These are phyloP conservation scores for Astrocystis sublimbata DNA, from an alignment of 495 filamentous ascomycete genomes.

Conservation along the genomic window DNA sequence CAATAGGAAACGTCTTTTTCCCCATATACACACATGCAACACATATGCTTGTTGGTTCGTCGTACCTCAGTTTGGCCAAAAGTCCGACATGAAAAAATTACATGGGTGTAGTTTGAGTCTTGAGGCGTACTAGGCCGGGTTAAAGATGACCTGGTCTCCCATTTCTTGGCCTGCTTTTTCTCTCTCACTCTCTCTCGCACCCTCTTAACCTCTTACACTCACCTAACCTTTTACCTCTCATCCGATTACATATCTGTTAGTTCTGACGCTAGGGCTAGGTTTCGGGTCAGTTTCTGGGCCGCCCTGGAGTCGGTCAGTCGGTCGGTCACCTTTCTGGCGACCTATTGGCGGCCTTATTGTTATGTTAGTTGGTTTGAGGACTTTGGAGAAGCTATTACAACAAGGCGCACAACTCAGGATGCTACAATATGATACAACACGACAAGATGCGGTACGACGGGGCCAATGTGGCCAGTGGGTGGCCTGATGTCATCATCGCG, in stretches of 20 bases:
- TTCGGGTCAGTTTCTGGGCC: background rate
- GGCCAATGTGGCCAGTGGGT: too few relatives aligned
- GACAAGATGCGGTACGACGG: too few relatives aligned
- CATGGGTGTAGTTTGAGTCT: background rate
- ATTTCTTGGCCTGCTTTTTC: background rate
- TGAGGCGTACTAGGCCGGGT: slow-evolving; percentile 3
- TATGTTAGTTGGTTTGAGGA: too few relatives aligned
- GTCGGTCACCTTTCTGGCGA: background rate
- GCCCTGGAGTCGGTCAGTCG: background rate
- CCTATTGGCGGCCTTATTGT: too few relatives aligned
- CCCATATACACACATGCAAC: too few relatives aligned
- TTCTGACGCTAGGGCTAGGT: slow-evolving; percentile 5
- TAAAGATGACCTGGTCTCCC: slow-evolving; percentile 4
- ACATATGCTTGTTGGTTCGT: slow-evolving; percentile 16
- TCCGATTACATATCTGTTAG: too few relatives aligned
- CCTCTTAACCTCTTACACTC: too few relatives aligned
- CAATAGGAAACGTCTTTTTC: background rate
- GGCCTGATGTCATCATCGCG: slow-evolving; percentile 1
- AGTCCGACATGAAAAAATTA: background rate
- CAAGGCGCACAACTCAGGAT: too few relatives aligned
- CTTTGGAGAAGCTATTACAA: too few relatives aligned
- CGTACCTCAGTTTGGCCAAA: background rate
- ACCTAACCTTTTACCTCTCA: too few relatives aligned
- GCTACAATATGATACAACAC: background rate
- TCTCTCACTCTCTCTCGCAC: background rate